Base-by-base conservation (phyloP, 805 yeast species). In the Lipomyces yamanashiensis region DNA sequence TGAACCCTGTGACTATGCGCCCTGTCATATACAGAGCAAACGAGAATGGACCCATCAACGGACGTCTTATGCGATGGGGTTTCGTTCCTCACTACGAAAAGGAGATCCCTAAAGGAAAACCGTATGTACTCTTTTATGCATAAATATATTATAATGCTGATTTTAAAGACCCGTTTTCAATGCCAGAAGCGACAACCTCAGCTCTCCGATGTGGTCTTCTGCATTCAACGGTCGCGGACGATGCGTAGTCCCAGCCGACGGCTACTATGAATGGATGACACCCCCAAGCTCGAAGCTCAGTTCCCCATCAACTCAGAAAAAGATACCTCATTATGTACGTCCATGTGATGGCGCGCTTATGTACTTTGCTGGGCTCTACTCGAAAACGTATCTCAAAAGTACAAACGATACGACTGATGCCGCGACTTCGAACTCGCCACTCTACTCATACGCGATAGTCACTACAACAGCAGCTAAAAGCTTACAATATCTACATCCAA, bases 221-320 rank as follows among this genome's bases (percentile, higher is more conserved):
- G 78, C 84, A 5, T 76, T 80, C 43, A 75, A 80, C 28, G 75
- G 75, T 8, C 58, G 68, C 9, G 77, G 78, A 5, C 77, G 97
- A 44, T 92, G 97, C 73, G 86, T 87, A 0, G 84, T 91, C 0
- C 93, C 96, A 0, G 81, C 89, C 45, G 82, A 84, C 70, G 97
- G 97, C 0, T 92, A 92, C 74, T 92, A 84, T 72, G 98, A 92
- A 75, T 92, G 98, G 97, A 67, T 65, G 15, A 33, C 61, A 2
- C 50, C 44, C 9, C 28, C 23, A 6, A 36, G 23, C n/a, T 69
- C 70, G 28, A 67, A 71, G 17, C 65, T 72, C 1, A 62, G 60
- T 17, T 72, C 45, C 36, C 41, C 57, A 4, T 19, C 43, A 12
- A 36, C 63, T 19, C 57, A 41, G 10, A 77, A 72, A 58, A 75